Percentiles rank a stretch among this genome's conserved stretches.
These are phyloP conservation scores for Hypsizygus marmoreus DNA, from an alignment of 768 basidiomycete species.

Conservation along the genomic window DNA sequence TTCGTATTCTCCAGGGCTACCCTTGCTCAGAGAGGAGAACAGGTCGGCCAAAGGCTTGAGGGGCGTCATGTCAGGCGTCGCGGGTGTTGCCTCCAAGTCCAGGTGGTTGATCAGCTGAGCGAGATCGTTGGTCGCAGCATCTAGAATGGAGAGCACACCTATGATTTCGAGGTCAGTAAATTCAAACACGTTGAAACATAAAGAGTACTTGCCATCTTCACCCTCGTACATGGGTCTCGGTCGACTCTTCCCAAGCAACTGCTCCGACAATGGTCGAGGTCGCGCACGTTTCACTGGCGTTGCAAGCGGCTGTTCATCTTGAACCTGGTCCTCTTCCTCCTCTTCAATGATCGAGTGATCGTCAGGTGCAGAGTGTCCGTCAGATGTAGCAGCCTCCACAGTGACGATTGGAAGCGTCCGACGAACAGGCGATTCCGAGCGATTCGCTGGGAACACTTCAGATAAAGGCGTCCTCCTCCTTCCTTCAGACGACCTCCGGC, in stretches of 20 bases:
- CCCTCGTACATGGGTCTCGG: conserved; percentile 54
- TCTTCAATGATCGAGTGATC: conserved; percentile 22
- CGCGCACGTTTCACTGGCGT: conserved; percentile 52
- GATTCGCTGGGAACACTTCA: conserved; percentile 59
- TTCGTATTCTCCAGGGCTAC: conserved; percentile 16
- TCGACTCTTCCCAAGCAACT: conserved; percentile 49
- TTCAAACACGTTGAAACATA: conserved; percentile 5
- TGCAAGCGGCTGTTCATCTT: conserved; percentile 15
- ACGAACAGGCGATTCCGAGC: neutral
- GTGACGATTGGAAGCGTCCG: conserved; percentile 33
- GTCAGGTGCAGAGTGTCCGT: conserved; percentile 42
- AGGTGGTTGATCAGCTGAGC: conserved; percentile 77
- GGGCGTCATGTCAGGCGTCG: conserved; percentile 50
- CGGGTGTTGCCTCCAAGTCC: conserved; percentile 80
- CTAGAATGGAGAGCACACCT: conserved; percentile 71
- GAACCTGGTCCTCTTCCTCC: conserved; percentile 16
- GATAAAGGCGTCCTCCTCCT: conserved; percentile 54
- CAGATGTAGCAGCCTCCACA: conserved; percentile 54
- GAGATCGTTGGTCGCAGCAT: conserved; percentile 79
- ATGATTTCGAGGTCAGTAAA: conserved; percentile 6
- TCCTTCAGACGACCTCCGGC: conserved; percentile 49
- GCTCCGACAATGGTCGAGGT: conserved; percentile 65
- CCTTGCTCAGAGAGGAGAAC: conserved; percentile 11
- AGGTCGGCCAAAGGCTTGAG: conserved; percentile 36
- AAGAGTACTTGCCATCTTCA: conserved; percentile 47